Conservation (phyloP, 352 stramenopile species). For the Globisporangium nunn region DNA sequence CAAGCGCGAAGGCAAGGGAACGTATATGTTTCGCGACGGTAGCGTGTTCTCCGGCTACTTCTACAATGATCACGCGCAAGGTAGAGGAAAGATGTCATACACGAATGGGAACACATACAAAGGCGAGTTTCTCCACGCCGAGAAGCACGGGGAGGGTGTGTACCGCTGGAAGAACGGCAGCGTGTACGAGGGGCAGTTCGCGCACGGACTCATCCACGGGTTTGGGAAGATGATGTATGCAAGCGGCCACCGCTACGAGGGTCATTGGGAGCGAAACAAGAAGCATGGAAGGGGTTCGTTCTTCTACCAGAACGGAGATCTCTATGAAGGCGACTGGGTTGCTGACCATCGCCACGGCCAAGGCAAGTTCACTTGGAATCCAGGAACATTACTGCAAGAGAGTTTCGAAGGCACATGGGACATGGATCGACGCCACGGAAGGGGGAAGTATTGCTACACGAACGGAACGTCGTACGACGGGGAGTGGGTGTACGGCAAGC, state of each 20-base stretch:
- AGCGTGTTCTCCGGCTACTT: constrained; percentile 60
- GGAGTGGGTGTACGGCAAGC: constrained; percentile 55
- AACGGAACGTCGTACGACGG: constrained; percentile 58
- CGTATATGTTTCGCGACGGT: constrained; percentile 52
- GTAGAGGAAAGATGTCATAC: constrained; percentile 73
- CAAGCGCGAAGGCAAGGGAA: constrained; percentile 63
- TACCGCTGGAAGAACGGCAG: constrained; percentile 78
- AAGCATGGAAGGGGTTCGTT: constrained; percentile 81
- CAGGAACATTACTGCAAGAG: constrained; percentile 46
- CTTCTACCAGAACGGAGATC: constrained; percentile 73
- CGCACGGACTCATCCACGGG: constrained; percentile 57
- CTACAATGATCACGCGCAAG: constrained; percentile 52
- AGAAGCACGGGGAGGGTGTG: constrained; percentile 55
- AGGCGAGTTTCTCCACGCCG: constrained; percentile 49
- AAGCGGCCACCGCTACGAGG: constrained; percentile 57
- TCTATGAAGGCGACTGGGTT: constrained; percentile 69
- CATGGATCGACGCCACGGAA: constrained; percentile 53
- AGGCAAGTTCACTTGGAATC: constrained; percentile 58
- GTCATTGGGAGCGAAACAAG: constrained; percentile 55
- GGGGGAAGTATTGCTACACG: constrained; percentile 51
- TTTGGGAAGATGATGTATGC: constrained; percentile 51
- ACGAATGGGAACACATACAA: constrained; percentile 82
- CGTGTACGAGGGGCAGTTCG: constrained; percentile 67
- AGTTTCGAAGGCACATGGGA: constrained; percentile 75
- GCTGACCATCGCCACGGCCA: constrained; percentile 46